These are phyloP conservation scores for Pestalotiopsis fici DNA, from an alignment of 2,329 filamentous ascomycete genomes.

Conservation along the genomic window DNA sequence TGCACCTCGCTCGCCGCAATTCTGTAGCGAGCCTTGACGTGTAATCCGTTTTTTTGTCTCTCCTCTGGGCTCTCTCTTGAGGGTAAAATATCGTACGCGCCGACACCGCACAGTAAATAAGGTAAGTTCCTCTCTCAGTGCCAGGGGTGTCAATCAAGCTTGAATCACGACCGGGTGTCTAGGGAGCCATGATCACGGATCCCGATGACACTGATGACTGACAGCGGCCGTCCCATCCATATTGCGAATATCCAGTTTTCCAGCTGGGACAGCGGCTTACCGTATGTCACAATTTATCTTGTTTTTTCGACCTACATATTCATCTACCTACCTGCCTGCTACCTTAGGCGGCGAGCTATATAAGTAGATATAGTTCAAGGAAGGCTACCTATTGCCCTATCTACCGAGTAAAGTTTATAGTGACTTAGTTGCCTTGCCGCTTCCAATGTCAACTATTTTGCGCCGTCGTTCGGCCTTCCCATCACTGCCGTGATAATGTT, in stretches of 20 bases:
- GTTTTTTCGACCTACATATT: background rate
- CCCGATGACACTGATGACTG: background rate
- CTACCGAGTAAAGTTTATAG: background rate
- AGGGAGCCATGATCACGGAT: background rate
- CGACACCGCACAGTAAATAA: background rate
- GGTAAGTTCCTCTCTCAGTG: background rate
- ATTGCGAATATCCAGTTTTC: background rate
- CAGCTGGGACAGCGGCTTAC: background rate
- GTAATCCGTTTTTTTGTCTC: too few relatives aligned
- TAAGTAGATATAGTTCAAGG: background rate
- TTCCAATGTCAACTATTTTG: background rate
- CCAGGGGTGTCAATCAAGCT: background rate
- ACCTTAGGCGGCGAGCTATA: background rate
- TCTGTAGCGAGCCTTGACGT: background rate
- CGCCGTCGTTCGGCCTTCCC: background rate
- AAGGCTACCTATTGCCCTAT: background rate
- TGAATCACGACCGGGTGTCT: conserved; percentile 1
- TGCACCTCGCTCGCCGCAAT: background rate
- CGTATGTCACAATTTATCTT: background rate
- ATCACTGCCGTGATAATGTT: background rate
- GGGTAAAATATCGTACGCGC: background rate
- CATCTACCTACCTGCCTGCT: too few relatives aligned
- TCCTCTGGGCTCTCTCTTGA: background rate
- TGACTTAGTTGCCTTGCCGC: background rate
- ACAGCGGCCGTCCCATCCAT: background rate